These are phyloP conservation scores for Priceomyces castillae DNA, from an alignment of 805 yeast species.

Conservation along the genomic window DNA sequence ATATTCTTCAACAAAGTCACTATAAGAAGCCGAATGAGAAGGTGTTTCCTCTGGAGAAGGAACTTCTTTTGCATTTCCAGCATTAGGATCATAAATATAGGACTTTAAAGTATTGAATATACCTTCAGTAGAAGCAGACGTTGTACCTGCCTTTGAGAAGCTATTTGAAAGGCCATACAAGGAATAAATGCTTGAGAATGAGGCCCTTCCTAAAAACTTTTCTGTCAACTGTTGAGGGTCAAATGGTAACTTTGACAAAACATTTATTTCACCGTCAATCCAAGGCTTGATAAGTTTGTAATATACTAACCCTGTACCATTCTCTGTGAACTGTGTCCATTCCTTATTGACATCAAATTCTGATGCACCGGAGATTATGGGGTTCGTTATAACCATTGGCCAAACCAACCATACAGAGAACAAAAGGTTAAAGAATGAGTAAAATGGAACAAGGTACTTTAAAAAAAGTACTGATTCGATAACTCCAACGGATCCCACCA, in stretches of 20 bases:
- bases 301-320: constrained; percentile 35
- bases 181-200: not conserved
- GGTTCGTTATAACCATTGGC: constrained; percentile 28
- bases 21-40: constrained; percentile 5
- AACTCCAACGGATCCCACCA: constrained; percentile 42
- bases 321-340: constrained; percentile 25
- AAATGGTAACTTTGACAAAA: constrained; percentile 5
- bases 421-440: constrained; percentile 44
- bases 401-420: constrained; percentile 61
- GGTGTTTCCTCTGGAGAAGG: not conserved
- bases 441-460: constrained; percentile 54
- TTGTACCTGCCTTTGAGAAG: not conserved
- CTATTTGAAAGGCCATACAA: not conserved
- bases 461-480: constrained; percentile 46
- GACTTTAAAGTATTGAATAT: not conserved
- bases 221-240: constrained; percentile 2
- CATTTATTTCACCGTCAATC: constrained; percentile 20
- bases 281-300: constrained; percentile 26
- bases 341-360: constrained; percentile 18
- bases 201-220: not conserved
- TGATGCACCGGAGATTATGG: not conserved
- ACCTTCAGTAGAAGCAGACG: not conserved
- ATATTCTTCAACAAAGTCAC: constrained; percentile 31
- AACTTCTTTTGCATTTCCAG: not conserved
- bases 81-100: not conserved